A percentile compares a stretch with the other conserved stretches of the same genome.
Conservation (phyloP, 2,329 filamentous ascomycete genomes). For the Neonectria magnoliae region DNA sequence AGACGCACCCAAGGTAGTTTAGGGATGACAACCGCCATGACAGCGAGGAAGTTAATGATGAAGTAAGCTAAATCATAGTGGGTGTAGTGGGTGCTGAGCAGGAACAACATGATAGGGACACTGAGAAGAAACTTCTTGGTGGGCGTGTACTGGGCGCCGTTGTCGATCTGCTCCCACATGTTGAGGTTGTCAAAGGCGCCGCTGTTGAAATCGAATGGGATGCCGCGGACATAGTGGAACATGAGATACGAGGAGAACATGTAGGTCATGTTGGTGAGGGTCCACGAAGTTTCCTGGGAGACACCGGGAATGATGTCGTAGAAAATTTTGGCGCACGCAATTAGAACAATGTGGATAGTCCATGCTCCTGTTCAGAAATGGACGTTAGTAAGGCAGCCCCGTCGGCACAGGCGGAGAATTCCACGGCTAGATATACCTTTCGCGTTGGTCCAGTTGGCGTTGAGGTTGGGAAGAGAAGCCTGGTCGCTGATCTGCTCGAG, state of each 20-base stretch:
- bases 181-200: conserved; percentile 99
- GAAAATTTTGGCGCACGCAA: conserved; percentile 90
- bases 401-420: conserved; percentile 12
- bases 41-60: conserved; percentile 94
- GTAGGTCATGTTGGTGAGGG: conserved; percentile 97
- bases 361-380: conserved; percentile 77
- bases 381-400: conserved; percentile 30
- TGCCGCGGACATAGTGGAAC: conserved; percentile 98
- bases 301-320: conserved; percentile 97
- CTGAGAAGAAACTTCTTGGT: conserved; percentile 98
- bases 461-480: conserved; percentile 91
- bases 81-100: conserved; percentile 98
- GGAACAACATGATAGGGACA: conserved; percentile 92
- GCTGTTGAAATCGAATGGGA: conserved; percentile 98
- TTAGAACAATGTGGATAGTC: conserved; percentile 96
- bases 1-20: conserved; percentile 91
- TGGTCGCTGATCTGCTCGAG: conserved; percentile 98
- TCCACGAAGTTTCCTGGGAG: conserved; percentile 98
- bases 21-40: conserved; percentile 91
- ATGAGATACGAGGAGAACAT: conserved; percentile 99
- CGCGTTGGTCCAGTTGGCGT: conserved; percentile 98
- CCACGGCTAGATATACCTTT: conserved; percentile 74
- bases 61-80: conserved; percentile 98
- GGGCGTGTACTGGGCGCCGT: conserved; percentile 97
- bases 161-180: conserved; percentile 99